Base-by-base conservation (phyloP, 495 filamentous ascomycete species). In the Tuber microsphaerosporum region DNA sequence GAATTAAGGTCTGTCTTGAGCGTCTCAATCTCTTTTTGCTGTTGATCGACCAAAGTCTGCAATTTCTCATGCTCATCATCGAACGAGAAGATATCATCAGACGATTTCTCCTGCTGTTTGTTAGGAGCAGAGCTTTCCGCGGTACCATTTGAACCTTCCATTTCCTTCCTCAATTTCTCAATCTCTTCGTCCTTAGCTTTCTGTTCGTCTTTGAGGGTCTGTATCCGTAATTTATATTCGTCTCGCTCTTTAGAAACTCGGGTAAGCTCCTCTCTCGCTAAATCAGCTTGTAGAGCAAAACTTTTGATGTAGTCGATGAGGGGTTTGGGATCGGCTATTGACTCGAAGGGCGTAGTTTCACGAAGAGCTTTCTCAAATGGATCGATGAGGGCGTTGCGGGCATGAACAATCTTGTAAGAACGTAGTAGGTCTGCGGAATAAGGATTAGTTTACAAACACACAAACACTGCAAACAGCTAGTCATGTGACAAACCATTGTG, bases 221-320 rank as follows among this genome's bases (percentile, higher is more conserved):
- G 89, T 73, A 90, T 84, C 80, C 92, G 94, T 79, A 89, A 90
- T 79, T 93, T 97, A 79, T 89, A 89, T 14, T 88, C 88, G 82
- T 98, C 94, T 45, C 91, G 89, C 78, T 97, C 96, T 39, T 86
- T 87, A 0, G 93, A 90, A 0, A 97, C 89, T 0, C 93, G 88
- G 85, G 93, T 97, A n/a, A 97, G 86, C 83, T 99, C 95, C 26
- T 97, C 92, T 87, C 93, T 88, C 2, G 95, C 89, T 90, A 99
- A 93, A 77, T 97, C 93, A 16, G 90, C 89, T 77, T 94, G 94
- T 41, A 93, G 84, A 73, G 91, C 92, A 56, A 97, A 85, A 83
- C 97, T 93, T 77, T 91, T 95, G n/a, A 99, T 87, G 82, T 98
- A 99, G 84, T 98, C 95, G 5, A 94, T 90, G 44, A 99, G 85